phyloP scores from a whole-genome alignment of 345 rosid genomes.

The Noccaea bulbosa region DNA sequence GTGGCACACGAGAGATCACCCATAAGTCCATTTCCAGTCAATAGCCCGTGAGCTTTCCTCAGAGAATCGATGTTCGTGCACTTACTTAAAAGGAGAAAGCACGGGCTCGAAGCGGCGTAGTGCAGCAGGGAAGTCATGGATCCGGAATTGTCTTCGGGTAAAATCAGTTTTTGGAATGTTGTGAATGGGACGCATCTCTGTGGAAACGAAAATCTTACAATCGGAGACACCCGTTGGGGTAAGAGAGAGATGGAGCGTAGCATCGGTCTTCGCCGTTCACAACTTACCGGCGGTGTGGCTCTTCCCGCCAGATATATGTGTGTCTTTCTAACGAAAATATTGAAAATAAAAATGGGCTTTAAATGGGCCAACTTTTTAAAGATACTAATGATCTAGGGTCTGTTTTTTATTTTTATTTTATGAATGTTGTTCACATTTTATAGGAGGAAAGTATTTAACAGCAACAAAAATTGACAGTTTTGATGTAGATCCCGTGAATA shows the following conservation, averaged over 20 bases:
- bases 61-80: slow-evolving; percentile 56
- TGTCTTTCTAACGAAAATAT: neutral
- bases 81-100: slow-evolving; percentile 50
- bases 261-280: slow-evolving; percentile 32
- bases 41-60: slow-evolving; percentile 49
- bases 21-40: slow-evolving; percentile 54
- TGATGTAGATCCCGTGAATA: neutral
- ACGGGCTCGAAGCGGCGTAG: slow-evolving; percentile 41
- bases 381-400: neutral
- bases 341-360: neutral
- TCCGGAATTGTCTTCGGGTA: slow-evolving; percentile 19
- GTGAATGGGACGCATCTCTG: slow-evolving; percentile 37
- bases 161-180: neutral
- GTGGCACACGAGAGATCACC: slow-evolving; percentile 55
- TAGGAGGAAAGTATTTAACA: neutral
- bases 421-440: neutral
- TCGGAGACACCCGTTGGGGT: slow-evolving; percentile 22
- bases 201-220: slow-evolving; percentile 30
- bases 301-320: slow-evolving; percentile 36
- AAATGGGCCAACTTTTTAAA: neutral
- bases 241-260: slow-evolving; percentile 29
- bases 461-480: too few species aligned
- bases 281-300: slow-evolving; percentile 25
- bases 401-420: neutral
- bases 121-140: slow-evolving; percentile 33